Conservation (phyloP, 2,329 filamentous ascomycete species). For the Ascochyta rabiei region DNA sequence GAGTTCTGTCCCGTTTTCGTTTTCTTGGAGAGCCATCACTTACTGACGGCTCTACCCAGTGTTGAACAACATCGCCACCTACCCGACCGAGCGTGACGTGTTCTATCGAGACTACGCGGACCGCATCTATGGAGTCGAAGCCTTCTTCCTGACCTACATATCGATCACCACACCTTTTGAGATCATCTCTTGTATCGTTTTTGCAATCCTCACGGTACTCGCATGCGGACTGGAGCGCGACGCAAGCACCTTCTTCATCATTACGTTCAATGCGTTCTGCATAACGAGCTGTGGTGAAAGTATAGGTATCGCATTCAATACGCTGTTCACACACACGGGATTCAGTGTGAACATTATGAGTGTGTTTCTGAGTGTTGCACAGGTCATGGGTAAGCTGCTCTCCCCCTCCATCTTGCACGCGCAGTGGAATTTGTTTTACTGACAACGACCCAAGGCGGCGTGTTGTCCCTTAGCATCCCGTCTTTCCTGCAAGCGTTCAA, state of each 20-base stretch:
- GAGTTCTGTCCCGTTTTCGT: slow-evolving; percentile 9
- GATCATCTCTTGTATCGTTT: slow-evolving; percentile 67
- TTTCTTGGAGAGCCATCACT: neutral
- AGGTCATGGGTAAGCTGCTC: slow-evolving; percentile 61
- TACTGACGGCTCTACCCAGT: slow-evolving; percentile 44
- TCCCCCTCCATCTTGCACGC: neutral
- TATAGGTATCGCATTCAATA: slow-evolving; percentile 81
- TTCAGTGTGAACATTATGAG: slow-evolving; percentile 77
- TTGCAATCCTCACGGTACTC: slow-evolving; percentile 67
- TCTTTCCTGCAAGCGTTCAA: slow-evolving; percentile 70
- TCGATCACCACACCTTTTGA: slow-evolving; percentile 75
- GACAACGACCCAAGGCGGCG: slow-evolving; percentile 53
- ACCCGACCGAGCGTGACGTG: slow-evolving; percentile 73
- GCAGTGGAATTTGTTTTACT: neutral
- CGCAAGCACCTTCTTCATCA: slow-evolving; percentile 69
- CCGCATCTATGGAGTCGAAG: slow-evolving; percentile 71
- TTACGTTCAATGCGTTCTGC: slow-evolving; percentile 72
- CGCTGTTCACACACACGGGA: slow-evolving; percentile 73
- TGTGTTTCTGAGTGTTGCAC: slow-evolving; percentile 71
- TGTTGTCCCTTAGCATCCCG: slow-evolving; percentile 74
- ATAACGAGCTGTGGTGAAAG: slow-evolving; percentile 77
- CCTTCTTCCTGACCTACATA: slow-evolving; percentile 74
- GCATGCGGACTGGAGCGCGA: slow-evolving; percentile 70
- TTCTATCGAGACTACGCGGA: slow-evolving; percentile 81
- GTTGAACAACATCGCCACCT: slow-evolving; percentile 78